A percentile compares a stretch with the other conserved stretches of the same genome.
Conservation (phyloP, 495 filamentous ascomycete species). For the Aspergillus indologenus region DNA sequence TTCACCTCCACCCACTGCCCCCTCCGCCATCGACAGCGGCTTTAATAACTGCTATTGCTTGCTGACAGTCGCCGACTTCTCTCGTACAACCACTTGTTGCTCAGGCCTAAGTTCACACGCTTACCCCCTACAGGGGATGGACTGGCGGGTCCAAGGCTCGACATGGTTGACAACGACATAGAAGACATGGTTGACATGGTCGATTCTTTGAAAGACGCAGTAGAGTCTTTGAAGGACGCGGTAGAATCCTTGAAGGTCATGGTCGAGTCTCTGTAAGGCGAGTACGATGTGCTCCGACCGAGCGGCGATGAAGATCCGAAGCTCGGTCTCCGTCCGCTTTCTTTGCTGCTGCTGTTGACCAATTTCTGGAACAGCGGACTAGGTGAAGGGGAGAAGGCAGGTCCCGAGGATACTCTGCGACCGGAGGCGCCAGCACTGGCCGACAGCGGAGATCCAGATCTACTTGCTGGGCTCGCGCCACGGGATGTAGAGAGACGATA, state of each 20-base stretch:
- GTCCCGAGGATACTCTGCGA: slow-evolving; percentile 33
- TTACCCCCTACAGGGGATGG: slow-evolving; percentile 62
- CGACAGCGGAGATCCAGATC: slow-evolving; percentile 52
- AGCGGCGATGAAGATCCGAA: slow-evolving; percentile 49
- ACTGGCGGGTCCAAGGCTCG: slow-evolving; percentile 48
- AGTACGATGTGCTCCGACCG: slow-evolving; percentile 47
- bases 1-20: not conserved
- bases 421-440: slow-evolving; percentile 42
- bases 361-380: slow-evolving; percentile 73
- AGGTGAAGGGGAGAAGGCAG: slow-evolving; percentile 49
- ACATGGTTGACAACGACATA: slow-evolving; percentile 13
- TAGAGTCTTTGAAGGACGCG: not conserved
- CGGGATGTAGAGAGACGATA: slow-evolving; percentile 75
- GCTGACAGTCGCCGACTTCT: slow-evolving; percentile 49
- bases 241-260: slow-evolving; percentile 5
- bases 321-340: slow-evolving; percentile 57
- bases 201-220: not conserved
- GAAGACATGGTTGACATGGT: slow-evolving; percentile 2
- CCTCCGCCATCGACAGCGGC: slow-evolving; percentile 11
- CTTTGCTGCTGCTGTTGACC: slow-evolving; percentile 46
- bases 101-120: slow-evolving; percentile 68
- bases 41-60: slow-evolving; percentile 40
- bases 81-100: slow-evolving; percentile 92
- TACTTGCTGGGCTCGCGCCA: slow-evolving; percentile 48
- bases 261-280: slow-evolving; percentile 45